phyloP scores from a whole-genome alignment of 352 stramenopile species.

The Globisporangium heterothallicum region DNA sequence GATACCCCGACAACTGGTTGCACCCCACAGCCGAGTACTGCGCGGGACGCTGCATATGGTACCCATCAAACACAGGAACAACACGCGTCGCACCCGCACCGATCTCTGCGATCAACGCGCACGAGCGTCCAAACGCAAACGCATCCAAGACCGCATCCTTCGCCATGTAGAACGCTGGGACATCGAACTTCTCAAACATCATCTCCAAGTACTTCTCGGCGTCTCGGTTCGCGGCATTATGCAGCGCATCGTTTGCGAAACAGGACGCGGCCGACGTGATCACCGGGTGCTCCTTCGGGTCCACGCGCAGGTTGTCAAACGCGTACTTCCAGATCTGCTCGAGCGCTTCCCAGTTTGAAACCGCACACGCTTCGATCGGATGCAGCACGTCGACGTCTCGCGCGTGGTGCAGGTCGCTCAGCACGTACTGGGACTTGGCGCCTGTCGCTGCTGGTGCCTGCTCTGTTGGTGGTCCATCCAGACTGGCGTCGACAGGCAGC shows the following conservation, averaged over 20 bases:
- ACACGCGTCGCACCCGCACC: slow-evolving; percentile 81
- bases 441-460: neutral
- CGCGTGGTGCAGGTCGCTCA: slow-evolving; percentile 53
- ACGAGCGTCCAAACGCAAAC: slow-evolving; percentile 86
- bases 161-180: slow-evolving; percentile 87
- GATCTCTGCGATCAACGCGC: slow-evolving; percentile 87
- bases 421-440: slow-evolving; percentile 17
- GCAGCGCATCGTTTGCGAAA: slow-evolving; percentile 65
- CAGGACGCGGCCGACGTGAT: slow-evolving; percentile 72
- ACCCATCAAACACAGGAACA: slow-evolving; percentile 89
- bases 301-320: slow-evolving; percentile 64
- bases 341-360: slow-evolving; percentile 82
- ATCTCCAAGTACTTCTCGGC: slow-evolving; percentile 84
- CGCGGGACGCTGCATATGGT: slow-evolving; percentile 69
- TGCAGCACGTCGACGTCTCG: slow-evolving; percentile 55
- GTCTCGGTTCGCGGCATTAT: slow-evolving; percentile 49
- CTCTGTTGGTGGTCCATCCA: neutral
- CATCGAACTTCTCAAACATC: slow-evolving; percentile 91
- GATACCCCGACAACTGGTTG: slow-evolving; percentile 64
- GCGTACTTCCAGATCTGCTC: slow-evolving; percentile 80
- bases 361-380: slow-evolving; percentile 48
- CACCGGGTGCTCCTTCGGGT: slow-evolving; percentile 66
- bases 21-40: slow-evolving; percentile 74
- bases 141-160: slow-evolving; percentile 88
- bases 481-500: neutral